Evolutionary conservation across 2,329 filamentous ascomycete genomes (phyloP).

Genomic region (Arthroderma uncinatum): DNA sequence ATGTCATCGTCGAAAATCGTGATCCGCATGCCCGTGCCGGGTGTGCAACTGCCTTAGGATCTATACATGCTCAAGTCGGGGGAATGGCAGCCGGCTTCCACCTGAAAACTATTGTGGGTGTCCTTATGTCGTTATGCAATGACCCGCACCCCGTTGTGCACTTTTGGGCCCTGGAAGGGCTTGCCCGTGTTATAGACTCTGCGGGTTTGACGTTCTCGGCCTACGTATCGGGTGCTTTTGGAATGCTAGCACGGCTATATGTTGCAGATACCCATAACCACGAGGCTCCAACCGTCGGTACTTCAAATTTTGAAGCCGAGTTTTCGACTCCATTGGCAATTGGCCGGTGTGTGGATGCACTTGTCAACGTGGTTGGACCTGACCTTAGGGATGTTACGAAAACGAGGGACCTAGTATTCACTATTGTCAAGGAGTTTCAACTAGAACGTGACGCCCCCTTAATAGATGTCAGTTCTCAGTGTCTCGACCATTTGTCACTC

Average conservation of each 20-base stretch:
- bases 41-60: slow-evolving; percentile 84
- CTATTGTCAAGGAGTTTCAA: slow-evolving; percentile 71
- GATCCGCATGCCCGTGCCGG: slow-evolving; percentile 89
- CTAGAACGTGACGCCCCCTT: slow-evolving; percentile 60
- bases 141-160: slow-evolving; percentile 93
- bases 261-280: slow-evolving; percentile 82
- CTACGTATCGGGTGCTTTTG: slow-evolving; percentile 80
- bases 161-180: slow-evolving; percentile 86
- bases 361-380: slow-evolving; percentile 91
- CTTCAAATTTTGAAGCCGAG: slow-evolving; percentile 83
- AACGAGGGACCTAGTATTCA: slow-evolving; percentile 83
- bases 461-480: slow-evolving; percentile 65
- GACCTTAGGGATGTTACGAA: slow-evolving; percentile 89
- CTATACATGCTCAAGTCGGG: slow-evolving; percentile 88
- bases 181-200: slow-evolving; percentile 78
- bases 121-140: slow-evolving; percentile 93
- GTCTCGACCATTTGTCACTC: slow-evolving; percentile 79
- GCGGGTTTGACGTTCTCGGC: slow-evolving; percentile 84
- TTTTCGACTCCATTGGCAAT: slow-evolving; percentile 72
- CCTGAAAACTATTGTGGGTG: slow-evolving; percentile 91
- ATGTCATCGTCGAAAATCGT: slow-evolving; percentile 86
- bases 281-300: slow-evolving; percentile 65
- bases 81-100: slow-evolving; percentile 96
- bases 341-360: slow-evolving; percentile 79
- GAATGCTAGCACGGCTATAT: slow-evolving; percentile 89